Base-by-base conservation (phyloP, 2,329 filamentous ascomycete species). In the Hypoxylon sp. region DNA sequence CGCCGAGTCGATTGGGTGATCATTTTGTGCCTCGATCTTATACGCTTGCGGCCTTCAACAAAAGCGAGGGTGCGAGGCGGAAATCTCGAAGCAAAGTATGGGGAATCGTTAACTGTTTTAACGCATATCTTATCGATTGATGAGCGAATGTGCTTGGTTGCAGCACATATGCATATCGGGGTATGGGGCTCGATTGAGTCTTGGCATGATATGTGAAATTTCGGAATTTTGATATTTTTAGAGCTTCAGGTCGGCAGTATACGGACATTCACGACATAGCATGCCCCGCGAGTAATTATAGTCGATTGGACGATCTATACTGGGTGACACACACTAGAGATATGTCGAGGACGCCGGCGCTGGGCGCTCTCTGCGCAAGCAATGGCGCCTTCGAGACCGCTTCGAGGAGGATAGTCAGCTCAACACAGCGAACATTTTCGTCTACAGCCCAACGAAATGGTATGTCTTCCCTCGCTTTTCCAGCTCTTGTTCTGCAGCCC, bases 1-100 rank as follows among this genome's bases (percentile, higher is more conserved):
- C 89, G 86, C 76, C 84, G 77, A 70, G 82, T 70, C 58, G 82
- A 76, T 64, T 84, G 79, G 65, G 83, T 81, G 81, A 91, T 92
- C 80, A 82, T 85, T 63, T 54, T 65, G 64, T 46, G 37, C 38
- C 45, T 35, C 5, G 52, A 29, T 38, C 9, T 27, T 17, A n/a
- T n/a, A n/a, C n/a, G 42, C 21, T 55, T 46, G 38, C 46, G 47
- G 29, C 17, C 35, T 20, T 29, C 23, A 23, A 18, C 45, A 15
- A 17, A 13, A 17, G 23, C 21, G n/a, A 17, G 15, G 48, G 11
- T n/a, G 17, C 18, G 31, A 27, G 26, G 21, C 21, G 4, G 45
- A 59, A 55, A 59, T 59, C 48, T 61, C 26, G 45, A 41, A 42
- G 17, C 10, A 20, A 17, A 23, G 13, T 29, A 41, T 15, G 18